A percentile compares a stretch with the other conserved stretches of the same genome.
These are phyloP conservation scores for Leccinum obscurum DNA, from an alignment of 768 basidiomycete species.

Conservation along the genomic window DNA sequence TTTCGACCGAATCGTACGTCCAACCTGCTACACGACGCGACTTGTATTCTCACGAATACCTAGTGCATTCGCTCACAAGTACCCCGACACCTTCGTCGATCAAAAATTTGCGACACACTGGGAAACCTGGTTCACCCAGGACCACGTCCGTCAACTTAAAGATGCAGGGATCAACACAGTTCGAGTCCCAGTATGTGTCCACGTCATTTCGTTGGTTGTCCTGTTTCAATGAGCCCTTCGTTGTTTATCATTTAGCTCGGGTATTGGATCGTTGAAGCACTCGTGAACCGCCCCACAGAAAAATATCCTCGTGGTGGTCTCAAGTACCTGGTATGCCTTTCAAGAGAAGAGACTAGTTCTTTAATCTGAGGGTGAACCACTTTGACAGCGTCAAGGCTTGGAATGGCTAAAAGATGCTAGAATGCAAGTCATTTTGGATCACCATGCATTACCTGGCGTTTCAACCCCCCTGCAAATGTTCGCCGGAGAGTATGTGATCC, in stretches of 20 bases:
- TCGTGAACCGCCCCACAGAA: constrained; percentile 63
- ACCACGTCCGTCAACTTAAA: constrained; percentile 56
- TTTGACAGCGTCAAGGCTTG: constrained; percentile 59
- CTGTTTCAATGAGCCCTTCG: background rate
- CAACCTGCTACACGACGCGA: background rate
- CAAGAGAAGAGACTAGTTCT: background rate
- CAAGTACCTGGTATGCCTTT: constrained; percentile 50
- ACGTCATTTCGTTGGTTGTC: background rate
- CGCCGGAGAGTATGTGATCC: constrained; percentile 55
- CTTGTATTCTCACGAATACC: background rate
- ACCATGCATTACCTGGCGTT: constrained; percentile 73
- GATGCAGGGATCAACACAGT: constrained; percentile 69
- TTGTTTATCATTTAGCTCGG: constrained; percentile 53
- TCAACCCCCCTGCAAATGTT: constrained; percentile 62
- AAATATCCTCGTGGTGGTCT: constrained; percentile 73
- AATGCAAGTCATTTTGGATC: constrained; percentile 66
- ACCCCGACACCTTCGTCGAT: constrained; percentile 56
- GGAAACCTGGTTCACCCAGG: constrained; percentile 71
- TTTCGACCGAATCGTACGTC: constrained; percentile 63
- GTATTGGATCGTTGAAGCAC: constrained; percentile 77
- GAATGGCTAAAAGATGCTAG: constrained; percentile 58
- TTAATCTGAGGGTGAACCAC: background rate
- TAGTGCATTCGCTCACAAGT: constrained; percentile 62
- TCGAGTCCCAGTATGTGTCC: constrained; percentile 61
- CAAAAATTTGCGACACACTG: constrained; percentile 62